These are phyloP conservation scores for Pseudogymnoascus sp. DNA, from an alignment of 2,329 filamentous ascomycete species.

Conservation along the genomic window DNA sequence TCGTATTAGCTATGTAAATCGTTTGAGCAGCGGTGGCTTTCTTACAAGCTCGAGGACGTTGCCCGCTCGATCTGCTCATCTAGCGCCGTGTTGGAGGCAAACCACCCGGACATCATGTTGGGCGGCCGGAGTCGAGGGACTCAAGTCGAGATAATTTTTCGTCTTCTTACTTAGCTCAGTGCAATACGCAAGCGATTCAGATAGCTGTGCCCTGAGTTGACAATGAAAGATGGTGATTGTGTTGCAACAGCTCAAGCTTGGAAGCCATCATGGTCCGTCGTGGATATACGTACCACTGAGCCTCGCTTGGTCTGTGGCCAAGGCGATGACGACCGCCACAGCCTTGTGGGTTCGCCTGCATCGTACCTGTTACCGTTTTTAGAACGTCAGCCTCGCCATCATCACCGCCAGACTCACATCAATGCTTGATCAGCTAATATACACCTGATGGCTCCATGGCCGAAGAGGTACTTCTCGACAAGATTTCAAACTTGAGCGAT, in stretches of 20 bases:
- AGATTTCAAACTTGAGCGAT: constrained; percentile 73
- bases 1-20: constrained; percentile 18
- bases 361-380: background rate
- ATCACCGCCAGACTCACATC: constrained; percentile 2
- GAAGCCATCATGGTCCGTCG: background rate
- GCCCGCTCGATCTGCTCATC: constrained; percentile 97
- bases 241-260: background rate
- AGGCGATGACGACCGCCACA: background rate
- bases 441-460: constrained; percentile 41
- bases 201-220: background rate
- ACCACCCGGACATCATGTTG: constrained; percentile 89
- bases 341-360: background rate
- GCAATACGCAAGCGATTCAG: background rate
- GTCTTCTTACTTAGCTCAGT: background rate
- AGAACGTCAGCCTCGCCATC: constrained; percentile 7
- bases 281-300: constrained; percentile 7
- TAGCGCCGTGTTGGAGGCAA: constrained; percentile 82
- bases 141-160: background rate
- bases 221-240: constrained; percentile 4
- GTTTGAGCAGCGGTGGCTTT: constrained; percentile 11
- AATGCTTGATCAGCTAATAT: background rate
- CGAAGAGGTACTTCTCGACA: constrained; percentile 51
- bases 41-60: constrained; percentile 86
- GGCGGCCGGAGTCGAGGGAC: background rate
- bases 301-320: constrained; percentile 5